These are phyloP conservation scores for Mallotus repandus DNA, from an alignment of 441 rosid genomes.

Conservation along the genomic window DNA sequence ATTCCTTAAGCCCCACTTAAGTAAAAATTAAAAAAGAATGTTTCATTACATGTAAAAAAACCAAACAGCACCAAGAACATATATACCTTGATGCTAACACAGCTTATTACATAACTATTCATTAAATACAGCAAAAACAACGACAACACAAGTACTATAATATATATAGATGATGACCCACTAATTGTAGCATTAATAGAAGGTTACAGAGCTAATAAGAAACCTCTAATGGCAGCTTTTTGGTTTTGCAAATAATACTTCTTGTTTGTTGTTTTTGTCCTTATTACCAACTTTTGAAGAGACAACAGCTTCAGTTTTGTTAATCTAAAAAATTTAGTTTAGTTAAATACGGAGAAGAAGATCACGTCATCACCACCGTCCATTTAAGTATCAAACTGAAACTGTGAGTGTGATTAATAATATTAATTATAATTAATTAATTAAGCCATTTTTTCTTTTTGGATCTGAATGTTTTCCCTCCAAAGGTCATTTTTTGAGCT, in stretches of 20 bases:
- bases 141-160: not conserved
- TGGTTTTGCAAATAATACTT: too few species aligned
- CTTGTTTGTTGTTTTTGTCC: not conserved
- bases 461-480: too few species aligned
- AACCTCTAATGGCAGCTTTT: slow-evolving; percentile 13
- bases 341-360: too few species aligned
- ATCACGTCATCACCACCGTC: too few species aligned
- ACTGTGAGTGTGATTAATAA: too few species aligned
- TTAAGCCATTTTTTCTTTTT: too few species aligned
- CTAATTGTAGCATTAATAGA: not conserved
- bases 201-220: slow-evolving; percentile 12
- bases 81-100: not conserved
- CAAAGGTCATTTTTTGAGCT: too few species aligned
- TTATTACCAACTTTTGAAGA: not conserved
- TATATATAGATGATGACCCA: not conserved
- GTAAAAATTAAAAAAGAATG: not conserved
- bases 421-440: too few species aligned
- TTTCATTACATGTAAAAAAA: not conserved
- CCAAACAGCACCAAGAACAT: slow-evolving; percentile 9
- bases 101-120: not conserved
- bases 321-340: too few species aligned
- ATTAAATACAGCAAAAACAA: not conserved
- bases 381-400: too few species aligned
- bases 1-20: slow-evolving; percentile 20
- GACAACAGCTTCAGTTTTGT: too few species aligned